phyloP scores from a whole-genome alignment of 345 rosid species.

The Barbarea vulgaris region DNA sequence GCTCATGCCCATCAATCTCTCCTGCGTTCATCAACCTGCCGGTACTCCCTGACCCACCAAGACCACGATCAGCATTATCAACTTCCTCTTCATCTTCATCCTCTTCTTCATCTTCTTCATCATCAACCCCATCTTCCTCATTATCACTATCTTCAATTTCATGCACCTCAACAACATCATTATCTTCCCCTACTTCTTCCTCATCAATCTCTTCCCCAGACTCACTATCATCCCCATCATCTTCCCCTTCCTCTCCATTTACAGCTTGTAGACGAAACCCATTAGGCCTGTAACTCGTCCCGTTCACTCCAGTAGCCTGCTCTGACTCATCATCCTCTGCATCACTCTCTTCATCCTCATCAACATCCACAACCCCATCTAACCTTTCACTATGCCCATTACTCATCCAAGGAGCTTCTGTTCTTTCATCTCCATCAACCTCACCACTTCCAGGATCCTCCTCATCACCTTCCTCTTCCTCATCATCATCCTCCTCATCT shows the following conservation, averaged over 20 bases:
- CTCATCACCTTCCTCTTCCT: slow-evolving; percentile 57
- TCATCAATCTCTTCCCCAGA: slow-evolving; percentile 56
- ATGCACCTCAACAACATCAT: slow-evolving; percentile 56
- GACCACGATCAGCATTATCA: slow-evolving; percentile 54
- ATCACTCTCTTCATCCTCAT: slow-evolving; percentile 71
- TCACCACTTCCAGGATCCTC: slow-evolving; percentile 72
- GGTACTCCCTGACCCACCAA: slow-evolving; percentile 47
- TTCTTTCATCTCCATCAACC: slow-evolving; percentile 60
- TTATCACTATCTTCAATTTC: slow-evolving; percentile 52
- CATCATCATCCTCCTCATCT: slow-evolving; percentile 67
- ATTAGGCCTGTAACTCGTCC: slow-evolving; percentile 43
- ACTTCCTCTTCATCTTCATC: slow-evolving; percentile 66
- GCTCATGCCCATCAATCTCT: slow-evolving; percentile 84
- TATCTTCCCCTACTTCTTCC: slow-evolving; percentile 48
- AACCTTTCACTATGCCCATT: slow-evolving; percentile 60
- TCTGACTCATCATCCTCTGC: slow-evolving; percentile 58
- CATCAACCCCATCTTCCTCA: slow-evolving; percentile 53
- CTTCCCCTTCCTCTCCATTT: slow-evolving; percentile 53
- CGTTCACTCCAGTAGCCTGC: slow-evolving; percentile 49
- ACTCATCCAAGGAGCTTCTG: slow-evolving; percentile 37
- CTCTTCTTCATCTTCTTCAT: slow-evolving; percentile 53
- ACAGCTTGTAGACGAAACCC: slow-evolving; percentile 52
- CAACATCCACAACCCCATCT: slow-evolving; percentile 60
- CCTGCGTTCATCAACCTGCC: slow-evolving; percentile 53
- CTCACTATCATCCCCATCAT: slow-evolving; percentile 48